Base-by-base conservation (phyloP, 352 stramenopile species). In the Aphanomyces cochlioides region DNA sequence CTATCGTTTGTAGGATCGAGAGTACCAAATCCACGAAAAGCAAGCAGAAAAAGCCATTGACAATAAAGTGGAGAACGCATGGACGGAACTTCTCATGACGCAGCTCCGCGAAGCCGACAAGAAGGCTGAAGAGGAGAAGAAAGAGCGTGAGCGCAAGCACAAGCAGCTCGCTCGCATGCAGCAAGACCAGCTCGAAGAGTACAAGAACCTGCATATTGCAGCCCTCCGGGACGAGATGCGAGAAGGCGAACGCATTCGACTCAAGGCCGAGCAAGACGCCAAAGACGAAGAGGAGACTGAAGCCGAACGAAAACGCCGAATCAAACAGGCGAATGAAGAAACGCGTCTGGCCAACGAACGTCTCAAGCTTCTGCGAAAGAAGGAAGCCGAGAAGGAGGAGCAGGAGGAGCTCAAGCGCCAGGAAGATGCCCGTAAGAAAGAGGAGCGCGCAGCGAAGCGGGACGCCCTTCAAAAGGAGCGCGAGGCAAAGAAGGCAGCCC, bases 11-110 rank as follows among this genome's bases (percentile, higher is more conserved):
- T 61, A 89, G 72, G 84, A 96, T 50, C 81, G 86, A 28, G 88
- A 83, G 72, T 74, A 95, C n/a, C 89, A 96, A 60, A 70, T 93
- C 10, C 75, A 83, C 7, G 84, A 95, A 61, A 88, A 95, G 66
- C 66, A 80, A 15, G 79, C 88, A 64, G 77, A 88, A 1, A 77
- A 83, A 50, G 75, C 69, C 17, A 57, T 60, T 17, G 72, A 76
- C 43, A 10, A 79, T 41, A 65, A 84, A 37, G 78, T 90, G 43
- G 78, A 86, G 45, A 37, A 58, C n/a, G 19, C 21, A 3, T 73
- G 56, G 56, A 59, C 47, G 2, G 36, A 43, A 13, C 3, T 37
- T 13, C 64, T 64, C 13, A 50, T 72, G 47, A 66, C 80, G 47
- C 74, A 82, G 43, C 67, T 89, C 15, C 69, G 77, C 7, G 71